Base-by-base conservation (phyloP, 768 basidiomycete genomes). In the Hemileccinum impolitum region DNA sequence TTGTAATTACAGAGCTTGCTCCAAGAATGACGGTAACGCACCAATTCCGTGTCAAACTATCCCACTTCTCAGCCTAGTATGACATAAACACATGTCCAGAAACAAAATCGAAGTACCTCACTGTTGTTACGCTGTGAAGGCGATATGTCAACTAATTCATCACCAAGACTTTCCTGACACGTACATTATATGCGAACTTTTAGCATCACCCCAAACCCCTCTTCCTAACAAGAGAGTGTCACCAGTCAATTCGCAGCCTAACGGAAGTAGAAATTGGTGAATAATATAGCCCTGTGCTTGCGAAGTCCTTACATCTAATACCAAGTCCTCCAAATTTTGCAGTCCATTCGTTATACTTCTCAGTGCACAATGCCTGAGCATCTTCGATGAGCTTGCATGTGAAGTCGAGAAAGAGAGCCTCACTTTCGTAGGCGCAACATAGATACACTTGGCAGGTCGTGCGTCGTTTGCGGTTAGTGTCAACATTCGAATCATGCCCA, bases 401-500 rank as follows among this genome's bases (percentile, higher is more conserved):
- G 11, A 35, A 36, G 30, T 48, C 21, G 2, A 39, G 36, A 54
- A 32, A 15, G 18, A 37, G 42, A 25, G 1, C 12, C 36, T 35
- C 38, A 87, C 92, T 76, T 94, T 95, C 2, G 92, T 94, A 0
- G 94, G 94, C 1, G 94, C 90, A 58, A 99, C 83, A 62, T 99
- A 99, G 14, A 99, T 81, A 54, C 86, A 87, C 70, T 90, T 91
- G 3, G 66, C 58, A n/a, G 64, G 52, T 23, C 70, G 63, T 14
- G 51, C 53, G 11, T 55, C 62, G 25, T 65, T 64, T 43, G 67
- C 59, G 8, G 72, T 68, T 43, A 77, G 67, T 43, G 71, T 71
- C 26, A 92, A 67, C 74, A 90, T 77, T 28, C 81, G 81, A 43
- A 98, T 80, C 46, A 97, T 88, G 2, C 89, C 82, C 13, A 99